Evolutionary conservation across 768 basidiomycete species (phyloP), one percentile per base, ranked within the genome.

Genomic region (Tremella fuciformis): DNA sequence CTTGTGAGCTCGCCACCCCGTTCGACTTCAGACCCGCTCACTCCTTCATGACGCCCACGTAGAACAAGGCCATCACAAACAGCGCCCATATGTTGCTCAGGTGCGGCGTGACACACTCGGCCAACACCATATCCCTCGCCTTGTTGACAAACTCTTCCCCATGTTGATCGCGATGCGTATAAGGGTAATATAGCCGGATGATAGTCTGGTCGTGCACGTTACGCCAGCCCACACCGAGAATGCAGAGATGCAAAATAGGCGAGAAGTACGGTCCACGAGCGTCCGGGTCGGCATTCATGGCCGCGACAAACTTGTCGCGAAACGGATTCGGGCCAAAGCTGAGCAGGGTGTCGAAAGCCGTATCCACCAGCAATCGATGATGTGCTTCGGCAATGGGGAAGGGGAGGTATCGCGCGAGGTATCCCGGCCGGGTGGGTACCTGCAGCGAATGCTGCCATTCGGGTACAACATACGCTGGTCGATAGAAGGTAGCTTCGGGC

Each of bases 361-460:
- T 46, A 15, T 46, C n/a, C 22, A 46, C n/a, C n/a, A 46, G n/a
- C 42, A 18, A 15, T 6, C 42, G 42, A 15, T 46, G 42, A 22
- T 46, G 42, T n/a, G n/a, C 42, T 15, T 46, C n/a, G 16, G 42
- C 42, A n/a, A 46, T 46, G n/a, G 42, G 42, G 42, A 46, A 46
- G 22, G 42, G 42, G 22, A 46, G 42, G 22, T 46, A 46, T n/a
- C n/a, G 42, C 6, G 42, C 42, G 22, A 46, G 42, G 16, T 46
- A 46, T 4, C 42, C 42, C 16, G 42, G 42, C 11, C 29, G 29
- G 16, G 22, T n/a, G n/a, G 42, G 42, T 4, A 46, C 42, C 22
- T 46, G n/a, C 8, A 46, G 42, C 22, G 22, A 18, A 8, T 46
- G 42, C 22, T 46, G 42, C 42, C 42, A 46, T 46, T n/a, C 42